Conservation (phyloP, 768 basidiomycete genomes). For the Panaeolus cyanescens region DNA sequence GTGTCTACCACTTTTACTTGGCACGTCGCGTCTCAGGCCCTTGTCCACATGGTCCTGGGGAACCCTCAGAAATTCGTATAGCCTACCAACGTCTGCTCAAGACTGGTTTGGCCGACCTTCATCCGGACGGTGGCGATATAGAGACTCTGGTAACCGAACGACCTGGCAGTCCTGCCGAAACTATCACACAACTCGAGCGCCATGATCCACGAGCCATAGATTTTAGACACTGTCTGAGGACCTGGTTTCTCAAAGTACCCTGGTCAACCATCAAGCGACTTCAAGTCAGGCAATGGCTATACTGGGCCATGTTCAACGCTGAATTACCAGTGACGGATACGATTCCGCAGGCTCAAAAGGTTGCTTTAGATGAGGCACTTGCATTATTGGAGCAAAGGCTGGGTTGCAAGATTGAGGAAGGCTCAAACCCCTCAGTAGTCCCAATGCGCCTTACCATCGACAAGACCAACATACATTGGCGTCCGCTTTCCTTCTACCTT, state of each 20-base stretch:
- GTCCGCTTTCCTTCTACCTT: slow-evolving; percentile 71
- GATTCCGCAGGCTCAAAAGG: slow-evolving; percentile 46
- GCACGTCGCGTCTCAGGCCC: slow-evolving; percentile 47
- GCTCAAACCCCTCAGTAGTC: slow-evolving; percentile 49
- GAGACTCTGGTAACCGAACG: slow-evolving; percentile 49
- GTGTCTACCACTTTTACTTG: slow-evolving; percentile 61
- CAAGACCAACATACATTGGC: slow-evolving; percentile 63
- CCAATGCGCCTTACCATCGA: slow-evolving; percentile 80
- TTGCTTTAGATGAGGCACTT: slow-evolving; percentile 60
- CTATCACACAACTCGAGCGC: slow-evolving; percentile 53
- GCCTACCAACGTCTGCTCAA: slow-evolving; percentile 66
- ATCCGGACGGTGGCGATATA: slow-evolving; percentile 54
- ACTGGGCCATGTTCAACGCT: slow-evolving; percentile 81
- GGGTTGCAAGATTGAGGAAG: slow-evolving; percentile 64
- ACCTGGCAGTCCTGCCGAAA: slow-evolving; percentile 64
- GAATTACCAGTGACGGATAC: slow-evolving; percentile 53
- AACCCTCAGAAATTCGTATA: slow-evolving; percentile 55
- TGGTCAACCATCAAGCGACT: slow-evolving; percentile 71
- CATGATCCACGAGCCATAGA: slow-evolving; percentile 75
- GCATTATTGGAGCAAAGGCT: slow-evolving; percentile 70
- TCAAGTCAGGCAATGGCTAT: slow-evolving; percentile 74
- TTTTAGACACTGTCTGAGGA: slow-evolving; percentile 68
- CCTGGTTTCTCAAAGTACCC: slow-evolving; percentile 76
- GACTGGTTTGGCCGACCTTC: slow-evolving; percentile 59
- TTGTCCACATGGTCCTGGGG: slow-evolving; percentile 44